A percentile compares a stretch with the other conserved stretches of the same genome.
phyloP scores from a whole-genome alignment of 2,329 filamentous ascomycete species.

The Emericellopsis cladophorae region DNA sequence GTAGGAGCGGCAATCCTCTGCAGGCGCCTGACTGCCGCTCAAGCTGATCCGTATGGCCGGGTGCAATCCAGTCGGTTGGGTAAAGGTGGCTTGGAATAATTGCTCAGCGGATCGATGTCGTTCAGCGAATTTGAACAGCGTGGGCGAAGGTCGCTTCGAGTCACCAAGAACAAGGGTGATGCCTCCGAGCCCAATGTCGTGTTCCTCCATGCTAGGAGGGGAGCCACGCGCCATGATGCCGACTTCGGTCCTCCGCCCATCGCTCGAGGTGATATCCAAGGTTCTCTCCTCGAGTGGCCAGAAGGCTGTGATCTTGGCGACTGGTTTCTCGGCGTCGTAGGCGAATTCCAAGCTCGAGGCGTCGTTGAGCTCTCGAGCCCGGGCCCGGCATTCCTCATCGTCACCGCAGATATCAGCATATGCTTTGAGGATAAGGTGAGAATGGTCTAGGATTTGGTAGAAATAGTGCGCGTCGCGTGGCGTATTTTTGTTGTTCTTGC shows the following conservation, averaged over 20 bases:
- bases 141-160: slow-evolving; percentile 52
- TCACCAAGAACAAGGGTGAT: slow-evolving; percentile 69
- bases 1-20: slow-evolving; percentile 56
- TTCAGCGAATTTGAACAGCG: slow-evolving; percentile 73
- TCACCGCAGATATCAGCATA: slow-evolving; percentile 35
- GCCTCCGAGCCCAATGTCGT: slow-evolving; percentile 70
- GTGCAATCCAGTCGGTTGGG: slow-evolving; percentile 68
- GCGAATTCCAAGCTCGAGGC: slow-evolving; percentile 65
- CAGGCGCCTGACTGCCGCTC: slow-evolving; percentile 28
- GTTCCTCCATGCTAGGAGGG: slow-evolving; percentile 44
- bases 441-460: slow-evolving; percentile 48
- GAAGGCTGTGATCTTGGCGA: slow-evolving; percentile 50
- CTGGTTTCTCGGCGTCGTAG: slow-evolving; percentile 55
- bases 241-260: slow-evolving; percentile 56
- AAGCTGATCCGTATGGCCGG: slow-evolving; percentile 64
- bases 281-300: slow-evolving; percentile 39
- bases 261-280: slow-evolving; percentile 25
- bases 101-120: slow-evolving; percentile 51
- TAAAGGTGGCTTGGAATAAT: slow-evolving; percentile 51
- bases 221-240: slow-evolving; percentile 61
- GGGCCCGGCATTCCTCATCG: slow-evolving; percentile 34
- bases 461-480: slow-evolving; percentile 44
- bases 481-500: not conserved
- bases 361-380: slow-evolving; percentile 27
- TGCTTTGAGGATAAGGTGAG: slow-evolving; percentile 41